Evolutionary conservation across 148 eudicot genomes (phyloP).

Genomic region (Spergularia bocconei): DNA sequence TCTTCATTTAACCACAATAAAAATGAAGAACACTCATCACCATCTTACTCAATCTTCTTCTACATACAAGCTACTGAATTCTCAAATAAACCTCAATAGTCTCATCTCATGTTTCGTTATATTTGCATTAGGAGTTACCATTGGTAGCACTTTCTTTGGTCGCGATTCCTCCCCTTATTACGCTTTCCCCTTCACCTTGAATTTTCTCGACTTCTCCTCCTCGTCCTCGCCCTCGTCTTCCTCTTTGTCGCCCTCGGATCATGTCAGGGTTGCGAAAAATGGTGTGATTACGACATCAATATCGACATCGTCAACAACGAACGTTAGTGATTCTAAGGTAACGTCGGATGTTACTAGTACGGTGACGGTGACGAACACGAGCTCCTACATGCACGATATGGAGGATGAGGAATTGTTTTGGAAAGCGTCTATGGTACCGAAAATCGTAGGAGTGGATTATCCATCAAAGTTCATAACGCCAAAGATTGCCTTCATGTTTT

Average conservation of each 20-base stretch:
- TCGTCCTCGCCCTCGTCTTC: constrained; percentile 1
- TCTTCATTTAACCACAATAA: constrained; percentile 2
- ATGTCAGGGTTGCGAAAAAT: not conserved
- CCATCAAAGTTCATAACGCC: constrained; percentile 26
- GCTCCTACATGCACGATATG: constrained; percentile 17
- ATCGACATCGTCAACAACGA: not conserved
- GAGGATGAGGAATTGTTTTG: constrained; percentile 49
- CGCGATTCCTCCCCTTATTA: constrained; percentile 30
- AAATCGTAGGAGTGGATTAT: not conserved
- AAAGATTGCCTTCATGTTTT: constrained; percentile 77
- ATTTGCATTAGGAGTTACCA: constrained; percentile 49
- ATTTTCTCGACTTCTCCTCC: constrained; percentile 3
- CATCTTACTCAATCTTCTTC: constrained; percentile 1
- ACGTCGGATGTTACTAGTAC: not conserved
- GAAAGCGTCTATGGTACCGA: constrained; percentile 56
- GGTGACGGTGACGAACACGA: not conserved
- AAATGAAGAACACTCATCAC: constrained; percentile 13
- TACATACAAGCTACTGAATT: constrained; percentile 18
- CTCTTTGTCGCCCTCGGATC: not conserved
- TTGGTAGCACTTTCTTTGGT: constrained; percentile 40
- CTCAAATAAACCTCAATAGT: constrained; percentile 33
- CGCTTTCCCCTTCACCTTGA: constrained; percentile 1
- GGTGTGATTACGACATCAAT: not conserved
- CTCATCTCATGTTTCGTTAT: constrained; percentile 42
- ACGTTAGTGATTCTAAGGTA: not conserved